phyloP scores from a whole-genome alignment of 2,329 filamentous ascomycete genomes.

The Aschersonia sp. region DNA sequence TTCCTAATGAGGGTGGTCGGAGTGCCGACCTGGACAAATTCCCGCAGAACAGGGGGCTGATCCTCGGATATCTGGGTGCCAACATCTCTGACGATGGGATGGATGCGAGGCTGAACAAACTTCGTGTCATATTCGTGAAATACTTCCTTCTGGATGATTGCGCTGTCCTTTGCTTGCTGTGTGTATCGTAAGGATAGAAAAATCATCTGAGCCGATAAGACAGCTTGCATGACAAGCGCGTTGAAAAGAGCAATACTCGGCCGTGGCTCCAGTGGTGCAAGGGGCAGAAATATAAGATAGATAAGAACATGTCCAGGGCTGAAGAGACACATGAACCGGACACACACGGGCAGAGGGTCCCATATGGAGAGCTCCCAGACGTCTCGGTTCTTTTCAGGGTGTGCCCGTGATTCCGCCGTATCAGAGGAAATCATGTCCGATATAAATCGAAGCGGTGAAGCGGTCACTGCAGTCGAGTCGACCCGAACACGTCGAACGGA shows the following conservation, averaged over 20 bases:
- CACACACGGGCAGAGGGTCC: conserved; percentile 76
- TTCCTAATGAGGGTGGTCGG: conserved; percentile 53
- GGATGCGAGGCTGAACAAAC: conserved; percentile 81
- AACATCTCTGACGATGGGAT: conserved; percentile 63
- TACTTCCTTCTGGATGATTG: conserved; percentile 79
- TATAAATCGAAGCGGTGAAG: conserved; percentile 66
- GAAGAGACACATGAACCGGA: conserved; percentile 79
- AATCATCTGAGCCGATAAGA: conserved; percentile 65
- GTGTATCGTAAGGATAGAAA: conserved; percentile 60
- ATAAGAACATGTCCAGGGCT: conserved; percentile 86
- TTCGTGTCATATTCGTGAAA: conserved; percentile 93
- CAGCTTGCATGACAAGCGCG: conserved; percentile 57
- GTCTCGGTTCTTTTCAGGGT: conserved; percentile 68
- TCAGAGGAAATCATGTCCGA: conserved; percentile 51
- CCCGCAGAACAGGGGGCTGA: conserved; percentile 23
- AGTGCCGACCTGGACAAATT: conserved; percentile 33
- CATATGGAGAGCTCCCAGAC: conserved; percentile 93
- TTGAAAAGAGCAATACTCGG: conserved; percentile 80
- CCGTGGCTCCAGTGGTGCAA: conserved; percentile 57
- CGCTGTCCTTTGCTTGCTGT: conserved; percentile 73
- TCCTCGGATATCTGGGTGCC: conserved; percentile 59
- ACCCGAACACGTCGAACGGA: conserved; percentile 82
- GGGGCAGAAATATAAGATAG: conserved; percentile 77
- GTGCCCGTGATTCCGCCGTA: conserved; percentile 66
- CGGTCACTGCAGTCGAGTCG: conserved; percentile 63